These are phyloP conservation scores for Penicillium sp. DNA, from an alignment of 2,329 filamentous ascomycete genomes.

Conservation along the genomic window DNA sequence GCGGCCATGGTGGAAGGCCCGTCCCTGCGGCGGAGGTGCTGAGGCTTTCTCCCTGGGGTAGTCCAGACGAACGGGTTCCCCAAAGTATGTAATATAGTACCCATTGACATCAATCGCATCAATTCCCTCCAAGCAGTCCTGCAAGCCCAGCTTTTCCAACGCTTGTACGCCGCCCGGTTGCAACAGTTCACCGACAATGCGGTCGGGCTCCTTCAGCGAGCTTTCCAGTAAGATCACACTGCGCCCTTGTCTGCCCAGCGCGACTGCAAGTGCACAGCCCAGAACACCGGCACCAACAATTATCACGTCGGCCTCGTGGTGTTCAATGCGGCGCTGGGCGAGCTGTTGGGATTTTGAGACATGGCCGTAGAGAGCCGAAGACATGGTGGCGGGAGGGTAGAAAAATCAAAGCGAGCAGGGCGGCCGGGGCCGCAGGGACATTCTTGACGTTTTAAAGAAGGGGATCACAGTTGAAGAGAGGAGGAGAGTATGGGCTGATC, in stretches of 20 bases:
- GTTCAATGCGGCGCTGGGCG: slow-evolving; percentile 50
- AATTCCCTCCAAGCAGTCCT: slow-evolving; percentile 80
- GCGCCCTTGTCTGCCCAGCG: slow-evolving; percentile 82
- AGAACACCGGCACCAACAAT: slow-evolving; percentile 89
- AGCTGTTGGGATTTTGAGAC: slow-evolving; percentile 23
- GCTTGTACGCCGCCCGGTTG: slow-evolving; percentile 88
- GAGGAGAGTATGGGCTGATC: slow-evolving; percentile 24
- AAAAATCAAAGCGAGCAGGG: slow-evolving; percentile 13
- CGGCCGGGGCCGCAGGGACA: slow-evolving; percentile 16
- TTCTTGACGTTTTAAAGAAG: slow-evolving; percentile 23
- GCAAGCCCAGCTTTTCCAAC: slow-evolving; percentile 74
- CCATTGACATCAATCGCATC: slow-evolving; percentile 79
- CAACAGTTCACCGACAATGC: slow-evolving; percentile 91
- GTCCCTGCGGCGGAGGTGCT: slow-evolving; percentile 63
- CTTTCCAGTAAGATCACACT: slow-evolving; percentile 87
- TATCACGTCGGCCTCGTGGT: slow-evolving; percentile 74
- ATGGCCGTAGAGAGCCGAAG: slow-evolving; percentile 28
- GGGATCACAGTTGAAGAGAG: not conserved
- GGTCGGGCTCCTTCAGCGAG: slow-evolving; percentile 86
- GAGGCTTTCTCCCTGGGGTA: slow-evolving; percentile 64
- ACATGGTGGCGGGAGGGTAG: slow-evolving; percentile 24
- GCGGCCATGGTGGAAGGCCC: slow-evolving; percentile 88
- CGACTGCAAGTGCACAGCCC: slow-evolving; percentile 79
- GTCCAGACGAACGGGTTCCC: slow-evolving; percentile 67
- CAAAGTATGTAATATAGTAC: slow-evolving; percentile 83